Base-by-base conservation (phyloP, 2,329 filamentous ascomycete species). In the Thermothelomyces thermophilus region DNA sequence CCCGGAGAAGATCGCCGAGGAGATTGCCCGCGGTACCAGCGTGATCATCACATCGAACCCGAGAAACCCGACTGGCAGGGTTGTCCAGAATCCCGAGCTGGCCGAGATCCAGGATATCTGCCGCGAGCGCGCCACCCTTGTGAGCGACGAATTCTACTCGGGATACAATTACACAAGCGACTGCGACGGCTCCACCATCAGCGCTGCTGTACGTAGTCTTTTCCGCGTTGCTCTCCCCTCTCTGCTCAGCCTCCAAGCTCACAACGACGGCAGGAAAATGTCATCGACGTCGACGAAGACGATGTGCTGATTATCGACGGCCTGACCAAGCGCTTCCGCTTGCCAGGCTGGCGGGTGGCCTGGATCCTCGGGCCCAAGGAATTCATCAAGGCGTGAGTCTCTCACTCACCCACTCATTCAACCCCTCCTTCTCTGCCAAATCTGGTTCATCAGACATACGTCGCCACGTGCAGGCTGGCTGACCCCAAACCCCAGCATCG, bases 311-410 rank as follows among this genome's bases (percentile, higher is more conserved):
- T 97, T 67, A 91, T 97, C 58, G 91, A 97, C 65, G 91, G 91
- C 43, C 78, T 97, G 22, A 97, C 91, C 60, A 97, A 97, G 79
- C 86, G 91, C 55, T 97, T 97, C 79, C 84, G 91, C 59, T 82
- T 97, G 28, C 91, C 91, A 1, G 91, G 91, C 54, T 97, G 91
- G 90, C 86, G 91, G 66, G 90, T 97, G 37, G 90, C 91, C 6
- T 97, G 91, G 91, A 90, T 97, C 59, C 68, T 97, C 48, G 91
- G 91, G 1, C 91, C 91, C 58, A 96, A 95, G 74, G 90, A 95
- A 62, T 97, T 95, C 70, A 89, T 96, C 72, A 84, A 87, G 68
- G 90, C 91, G 75, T 79, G 58, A 57, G 75, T 70, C 16, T 31
- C 3, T 14, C 30, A 31, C 14, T 35, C 13, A 35, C 13, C 19